Evolutionary conservation across 805 yeast genomes (phyloP), one percentile per base, ranked within the genome.

Genomic region (Candida endomychidarum): DNA sequence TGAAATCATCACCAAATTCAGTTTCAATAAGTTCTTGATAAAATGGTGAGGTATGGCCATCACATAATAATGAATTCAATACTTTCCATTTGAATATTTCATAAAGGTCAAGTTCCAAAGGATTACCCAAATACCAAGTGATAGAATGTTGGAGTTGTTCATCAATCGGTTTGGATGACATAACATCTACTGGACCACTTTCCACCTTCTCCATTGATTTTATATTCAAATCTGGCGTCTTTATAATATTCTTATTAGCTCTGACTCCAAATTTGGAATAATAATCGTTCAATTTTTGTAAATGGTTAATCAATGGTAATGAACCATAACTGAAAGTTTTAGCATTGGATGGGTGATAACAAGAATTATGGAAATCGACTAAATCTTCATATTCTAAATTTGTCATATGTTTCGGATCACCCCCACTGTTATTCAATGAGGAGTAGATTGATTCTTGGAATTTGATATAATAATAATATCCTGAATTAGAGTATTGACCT

Each of bases 281-380:
- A 37, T 72, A 73, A 11, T 67, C 59, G 47, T 81, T 66, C 32
- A 89, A 60, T 43, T 74, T 76, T 37, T 70, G 57, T 44, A 90
- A 66, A 42, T 86, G 87, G 12, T 72, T 75, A 0, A 57, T 60
- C 43, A 90, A 63, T 0, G 90, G 79, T 34, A 88, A 70, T 38
- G 81, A 75, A 26, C 99, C 98, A 57, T 93, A 93, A 0, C 96
- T 84, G 60, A 82, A 89, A 0, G 96, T 84, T 52, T 72, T 78
- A 2, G 95, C 78, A 59, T 91, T 93, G 2, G 95, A 83, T 2
- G 99, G 97, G 57, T 90, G 96, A 59, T 93, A 93, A 52, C 83
- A 77, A 2, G 62, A 56, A 5, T 70, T 58, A 54, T 93, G 98
- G 67, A 87, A 93, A 16, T 81, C 81, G 4, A 83, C 67, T 42